These are phyloP conservation scores for Arachis monticola DNA, from an alignment of 331 rosid species.

Conservation along the genomic window DNA sequence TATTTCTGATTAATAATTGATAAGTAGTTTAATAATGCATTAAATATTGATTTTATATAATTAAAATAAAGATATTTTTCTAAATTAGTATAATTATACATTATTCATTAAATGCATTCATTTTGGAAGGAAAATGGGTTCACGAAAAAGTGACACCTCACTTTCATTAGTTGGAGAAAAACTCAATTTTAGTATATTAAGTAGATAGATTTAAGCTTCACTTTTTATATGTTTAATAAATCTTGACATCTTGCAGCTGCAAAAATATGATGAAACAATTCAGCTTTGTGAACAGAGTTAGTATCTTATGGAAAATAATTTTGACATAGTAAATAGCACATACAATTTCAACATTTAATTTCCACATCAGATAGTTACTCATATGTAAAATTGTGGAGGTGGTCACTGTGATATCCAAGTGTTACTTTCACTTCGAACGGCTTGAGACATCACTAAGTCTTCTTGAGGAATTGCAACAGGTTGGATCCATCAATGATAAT, in stretches of 20 bases:
- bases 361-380: slow-evolving; percentile 44
- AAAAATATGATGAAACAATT: slow-evolving; percentile 75
- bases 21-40: too few relatives aligned
- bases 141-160: too few relatives aligned
- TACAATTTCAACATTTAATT: slow-evolving; percentile 34
- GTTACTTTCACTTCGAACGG: slow-evolving; percentile 85
- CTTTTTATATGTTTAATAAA: not conserved
- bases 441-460: slow-evolving; percentile 77
- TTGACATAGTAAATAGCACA: slow-evolving; percentile 36
- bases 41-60: too few relatives aligned
- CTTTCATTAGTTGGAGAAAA: too few relatives aligned
- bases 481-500: slow-evolving; percentile 54
- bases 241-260: slow-evolving; percentile 60
- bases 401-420: slow-evolving; percentile 81
- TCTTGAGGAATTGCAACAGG: slow-evolving; percentile 68
- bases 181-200: too few relatives aligned
- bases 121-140: too few relatives aligned
- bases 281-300: slow-evolving; percentile 75
- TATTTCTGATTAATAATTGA: too few relatives aligned
- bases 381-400: slow-evolving; percentile 73
- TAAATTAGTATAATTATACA: too few relatives aligned
- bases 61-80: too few relatives aligned
- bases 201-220: too few relatives aligned
- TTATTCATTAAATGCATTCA: too few relatives aligned
- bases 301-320: slow-evolving; percentile 71